phyloP scores from a whole-genome alignment of 257 asterid genomes.

The Ophiorrhiza pumila region DNA sequence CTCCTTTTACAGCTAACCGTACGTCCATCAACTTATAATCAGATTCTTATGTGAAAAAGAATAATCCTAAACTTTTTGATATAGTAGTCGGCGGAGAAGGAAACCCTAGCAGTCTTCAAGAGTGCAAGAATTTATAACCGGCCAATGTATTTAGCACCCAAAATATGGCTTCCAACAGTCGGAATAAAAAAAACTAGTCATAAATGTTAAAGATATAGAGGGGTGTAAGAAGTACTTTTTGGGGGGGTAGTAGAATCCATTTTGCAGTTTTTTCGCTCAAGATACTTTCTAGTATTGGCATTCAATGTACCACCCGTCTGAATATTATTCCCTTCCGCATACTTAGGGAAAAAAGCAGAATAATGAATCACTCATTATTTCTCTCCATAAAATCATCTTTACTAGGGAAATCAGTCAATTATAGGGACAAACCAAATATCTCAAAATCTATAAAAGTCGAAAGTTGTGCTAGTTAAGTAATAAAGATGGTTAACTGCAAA shows the following conservation, averaged over 20 bases:
- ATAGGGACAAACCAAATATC: neutral
- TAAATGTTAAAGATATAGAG: neutral
- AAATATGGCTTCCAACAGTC: neutral
- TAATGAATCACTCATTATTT: neutral
- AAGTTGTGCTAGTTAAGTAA: neutral
- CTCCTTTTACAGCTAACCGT: neutral
- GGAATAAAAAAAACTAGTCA: neutral
- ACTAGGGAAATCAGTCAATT: neutral
- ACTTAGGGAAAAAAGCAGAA: neutral
- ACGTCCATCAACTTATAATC: neutral
- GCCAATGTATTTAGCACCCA: neutral
- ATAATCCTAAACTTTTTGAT: neutral
- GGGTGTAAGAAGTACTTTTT: neutral
- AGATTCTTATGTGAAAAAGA: neutral
- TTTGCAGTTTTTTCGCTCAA: neutral
- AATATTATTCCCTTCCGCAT: neutral
- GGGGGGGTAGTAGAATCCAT: neutral
- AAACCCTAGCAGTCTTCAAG: neutral
- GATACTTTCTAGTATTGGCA: neutral
- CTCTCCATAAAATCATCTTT: slow-evolving; percentile 5
- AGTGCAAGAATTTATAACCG: neutral
- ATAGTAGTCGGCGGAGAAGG: neutral
- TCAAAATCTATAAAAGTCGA: neutral
- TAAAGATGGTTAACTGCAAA: neutral
- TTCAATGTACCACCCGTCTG: slow-evolving; percentile 10